Conservation (phyloP, 306 rosid species). For the Myrica gale region DNA sequence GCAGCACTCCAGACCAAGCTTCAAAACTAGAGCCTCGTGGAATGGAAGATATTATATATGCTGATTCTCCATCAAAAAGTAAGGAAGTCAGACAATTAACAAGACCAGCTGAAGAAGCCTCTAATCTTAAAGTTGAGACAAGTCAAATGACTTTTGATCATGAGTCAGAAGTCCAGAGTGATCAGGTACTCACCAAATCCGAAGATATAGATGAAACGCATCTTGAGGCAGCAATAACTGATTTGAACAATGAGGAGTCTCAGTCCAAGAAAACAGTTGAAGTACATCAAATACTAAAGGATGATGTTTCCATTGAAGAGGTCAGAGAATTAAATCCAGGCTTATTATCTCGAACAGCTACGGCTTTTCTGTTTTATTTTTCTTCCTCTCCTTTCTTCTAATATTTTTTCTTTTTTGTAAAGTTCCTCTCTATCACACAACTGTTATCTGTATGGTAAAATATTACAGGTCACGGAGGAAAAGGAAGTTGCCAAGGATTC, state of each 20-base stretch:
- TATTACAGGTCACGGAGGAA: constrained; percentile 25
- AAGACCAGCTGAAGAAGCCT: background rate
- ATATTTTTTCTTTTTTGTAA: background rate
- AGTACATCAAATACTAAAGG: constrained; percentile 16
- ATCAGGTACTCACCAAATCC: constrained; percentile 21
- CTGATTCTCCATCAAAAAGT: constrained; percentile 11
- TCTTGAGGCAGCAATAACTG: constrained; percentile 16
- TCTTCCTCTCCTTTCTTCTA: background rate
- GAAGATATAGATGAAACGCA: constrained; percentile 23
- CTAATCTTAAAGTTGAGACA: constrained; percentile 7
- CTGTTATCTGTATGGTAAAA: background rate
- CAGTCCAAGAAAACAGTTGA: constrained; percentile 15
- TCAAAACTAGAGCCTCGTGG: constrained; percentile 7
- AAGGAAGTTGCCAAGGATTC: constrained; percentile 10
- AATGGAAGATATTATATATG: constrained; percentile 1
- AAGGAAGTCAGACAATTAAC: constrained; percentile 5
- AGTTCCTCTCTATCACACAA: background rate
- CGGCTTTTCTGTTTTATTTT: background rate
- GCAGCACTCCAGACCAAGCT: background rate
- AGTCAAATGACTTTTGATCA: background rate
- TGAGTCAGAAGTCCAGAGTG: constrained; percentile 8
- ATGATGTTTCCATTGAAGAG: constrained; percentile 20
- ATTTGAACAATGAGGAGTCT: constrained; percentile 13
- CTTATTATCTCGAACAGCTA: background rate
- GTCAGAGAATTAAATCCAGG: constrained; percentile 15